Evolutionary conservation across 257 asterid species (phyloP), one percentile per base, ranked within the genome.

Genomic region (Plectranthus barbatus): DNA sequence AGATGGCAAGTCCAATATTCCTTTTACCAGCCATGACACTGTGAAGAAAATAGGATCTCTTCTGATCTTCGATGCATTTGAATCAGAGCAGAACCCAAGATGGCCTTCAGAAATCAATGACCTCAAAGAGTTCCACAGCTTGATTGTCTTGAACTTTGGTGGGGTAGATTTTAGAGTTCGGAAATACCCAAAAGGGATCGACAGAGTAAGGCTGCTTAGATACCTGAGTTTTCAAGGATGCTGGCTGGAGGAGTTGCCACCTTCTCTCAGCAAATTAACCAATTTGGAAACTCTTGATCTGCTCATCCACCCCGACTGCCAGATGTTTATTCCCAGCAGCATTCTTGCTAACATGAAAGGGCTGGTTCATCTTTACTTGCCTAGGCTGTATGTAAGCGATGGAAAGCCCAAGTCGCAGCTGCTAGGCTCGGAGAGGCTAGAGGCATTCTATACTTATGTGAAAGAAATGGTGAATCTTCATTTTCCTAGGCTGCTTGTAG

Each of bases 141-240:
- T 72, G 8, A 49, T 73, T 39, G 17, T 62, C 36, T 12, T 80
- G 4, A 44, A 37, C 45, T 51, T 80, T n/a, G 69, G 66, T 0
- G 53, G 59, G 9, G 4, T 64, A 0, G 23, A 65, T 29, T 61
- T 74, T 10, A 21, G 7, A 36, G 12, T 2, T 7, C 17, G 49
- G 18, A 68, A 41, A 9, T 19, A 1, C 55, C 74, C 0, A 36
- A 40, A 11, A 17, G 53, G 45, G 2, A 33, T 70, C 0, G 68
- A 18, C 4, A 42, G 31, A 13, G 56, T 71, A 15, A 10, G 19
- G 1, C 13, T 44, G 20, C 66, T 80, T 3, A 72, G 66, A 54
- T 65, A 74, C 62, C 44, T 80, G 24, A 36, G 85, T 24, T 80
- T 80, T 1, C 60, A 52, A 39, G 67, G 59, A 5, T 80, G 82